Conservation (phyloP, 2,329 filamentous ascomycete genomes). For the Scopulariopsis brevicaulis region DNA sequence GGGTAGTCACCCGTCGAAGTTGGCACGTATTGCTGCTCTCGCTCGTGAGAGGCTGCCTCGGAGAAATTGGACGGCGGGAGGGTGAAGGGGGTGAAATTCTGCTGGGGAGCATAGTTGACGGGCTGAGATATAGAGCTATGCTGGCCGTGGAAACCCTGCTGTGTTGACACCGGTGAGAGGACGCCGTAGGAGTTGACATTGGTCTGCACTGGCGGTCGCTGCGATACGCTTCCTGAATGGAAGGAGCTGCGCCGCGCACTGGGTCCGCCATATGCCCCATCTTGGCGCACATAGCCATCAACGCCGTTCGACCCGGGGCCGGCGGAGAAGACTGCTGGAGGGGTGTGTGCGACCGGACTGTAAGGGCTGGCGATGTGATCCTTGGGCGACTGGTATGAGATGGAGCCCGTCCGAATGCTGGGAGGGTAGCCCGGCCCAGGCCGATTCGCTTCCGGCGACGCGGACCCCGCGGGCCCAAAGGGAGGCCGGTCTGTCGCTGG, state of each 20-base stretch:
- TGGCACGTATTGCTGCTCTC: constrained; percentile 22
- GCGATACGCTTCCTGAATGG: constrained; percentile 28
- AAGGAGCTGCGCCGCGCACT: constrained; percentile 18
- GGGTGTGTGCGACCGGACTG: constrained; percentile 31
- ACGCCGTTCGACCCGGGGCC: constrained; percentile 18
- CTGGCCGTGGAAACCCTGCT: constrained; percentile 35
- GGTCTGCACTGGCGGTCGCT: constrained; percentile 33
- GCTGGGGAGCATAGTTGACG: constrained; percentile 42
- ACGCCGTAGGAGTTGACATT: constrained; percentile 37
- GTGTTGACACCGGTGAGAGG: constrained; percentile 38
- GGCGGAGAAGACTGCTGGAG: constrained; percentile 18
- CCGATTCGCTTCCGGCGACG: constrained; percentile 35
- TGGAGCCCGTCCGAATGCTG: constrained; percentile 21
- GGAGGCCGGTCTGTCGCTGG: constrained; percentile 21
- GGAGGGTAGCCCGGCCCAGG: constrained; percentile 28
- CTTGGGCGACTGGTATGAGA: constrained; percentile 34
- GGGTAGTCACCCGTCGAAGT: constrained; percentile 30
- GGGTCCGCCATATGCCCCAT: constrained; percentile 19
- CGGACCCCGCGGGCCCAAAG: constrained; percentile 26
- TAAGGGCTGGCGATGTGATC: constrained; percentile 32
- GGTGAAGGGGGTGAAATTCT: constrained; percentile 51
- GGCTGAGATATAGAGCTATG: constrained; percentile 32
- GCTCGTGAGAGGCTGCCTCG: constrained; percentile 24
- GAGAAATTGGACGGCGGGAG: constrained; percentile 50
- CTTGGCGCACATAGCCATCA: constrained; percentile 31